These are phyloP conservation scores for Rehmannia glutinosa DNA, from an alignment of 257 asterid species.

Conservation along the genomic window DNA sequence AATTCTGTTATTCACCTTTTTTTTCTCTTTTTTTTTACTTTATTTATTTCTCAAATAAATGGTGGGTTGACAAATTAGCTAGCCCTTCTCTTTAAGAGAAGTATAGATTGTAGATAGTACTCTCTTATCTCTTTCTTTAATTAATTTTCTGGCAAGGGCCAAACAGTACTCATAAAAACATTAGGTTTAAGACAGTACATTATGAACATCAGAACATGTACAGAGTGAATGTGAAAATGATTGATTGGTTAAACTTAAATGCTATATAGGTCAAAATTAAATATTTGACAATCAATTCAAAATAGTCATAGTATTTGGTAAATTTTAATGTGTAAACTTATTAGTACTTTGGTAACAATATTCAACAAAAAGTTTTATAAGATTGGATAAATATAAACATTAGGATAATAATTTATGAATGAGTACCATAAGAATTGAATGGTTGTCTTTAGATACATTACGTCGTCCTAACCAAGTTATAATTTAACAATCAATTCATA, in stretches of 20 bases:
- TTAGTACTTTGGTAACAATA: not conserved
- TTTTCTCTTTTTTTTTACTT: too few relatives aligned
- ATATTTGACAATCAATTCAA: not conserved
- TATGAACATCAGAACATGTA: not conserved
- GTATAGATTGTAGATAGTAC: too few relatives aligned
- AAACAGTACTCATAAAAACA: slow-evolving; percentile 11
- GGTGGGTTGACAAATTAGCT: too few relatives aligned
- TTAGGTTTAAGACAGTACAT: not conserved
- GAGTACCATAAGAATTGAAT: not conserved
- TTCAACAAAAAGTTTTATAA: not conserved
- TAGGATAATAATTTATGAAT: not conserved
- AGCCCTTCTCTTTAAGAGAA: too few relatives aligned
- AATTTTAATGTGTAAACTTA: too few relatives aligned
- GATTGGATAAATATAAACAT: not conserved
- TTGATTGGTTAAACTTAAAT: not conserved
- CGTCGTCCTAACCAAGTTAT: too few relatives aligned
- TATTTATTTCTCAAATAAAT: too few relatives aligned
- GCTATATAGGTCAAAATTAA: not conserved
- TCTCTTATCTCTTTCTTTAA: too few relatives aligned
- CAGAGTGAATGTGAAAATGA: not conserved
- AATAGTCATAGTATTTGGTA: not conserved
- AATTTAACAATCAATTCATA: too few relatives aligned
- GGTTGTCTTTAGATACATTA: too few relatives aligned
- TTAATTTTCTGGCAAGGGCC: too few relatives aligned
- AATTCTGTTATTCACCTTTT: too few relatives aligned